phyloP scores from a whole-genome alignment of 2,329 filamentous ascomycete species.

The Byssochlamys sp. region DNA sequence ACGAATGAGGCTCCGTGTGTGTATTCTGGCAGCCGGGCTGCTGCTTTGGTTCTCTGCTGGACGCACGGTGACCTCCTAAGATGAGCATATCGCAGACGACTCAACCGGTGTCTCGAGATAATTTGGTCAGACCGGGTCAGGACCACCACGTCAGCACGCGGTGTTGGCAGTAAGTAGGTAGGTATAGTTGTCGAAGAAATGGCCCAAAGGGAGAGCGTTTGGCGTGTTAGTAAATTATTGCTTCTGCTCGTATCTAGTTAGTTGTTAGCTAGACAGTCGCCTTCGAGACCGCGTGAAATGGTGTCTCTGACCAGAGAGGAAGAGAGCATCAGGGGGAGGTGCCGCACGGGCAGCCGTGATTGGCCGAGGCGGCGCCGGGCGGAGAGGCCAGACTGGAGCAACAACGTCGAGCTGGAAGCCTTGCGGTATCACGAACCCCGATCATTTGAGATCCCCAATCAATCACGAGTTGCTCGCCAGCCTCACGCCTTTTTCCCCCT shows the following conservation, averaged over 20 bases:
- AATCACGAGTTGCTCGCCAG: background rate
- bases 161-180: background rate
- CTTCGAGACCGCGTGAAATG: background rate
- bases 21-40: background rate
- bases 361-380: background rate
- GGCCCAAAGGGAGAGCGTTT: background rate
- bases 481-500: background rate
- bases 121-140: background rate
- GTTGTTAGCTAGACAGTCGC: background rate
- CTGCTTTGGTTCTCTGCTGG: background rate
- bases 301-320: background rate
- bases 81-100: background rate
- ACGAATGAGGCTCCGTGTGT: background rate
- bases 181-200: background rate
- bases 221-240: background rate
- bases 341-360: background rate
- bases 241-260: too few relatives aligned
- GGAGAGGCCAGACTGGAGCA: slow-evolving; percentile 1
- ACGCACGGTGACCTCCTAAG: background rate
- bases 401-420: background rate
- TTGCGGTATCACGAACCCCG: slow-evolving; percentile 4
- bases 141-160: background rate
- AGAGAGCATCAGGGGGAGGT: background rate
- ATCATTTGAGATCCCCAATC: slow-evolving; percentile 1
- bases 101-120: background rate